phyloP scores from a whole-genome alignment of 2,329 filamentous ascomycete species.

The Amesomyces nigricolor region DNA sequence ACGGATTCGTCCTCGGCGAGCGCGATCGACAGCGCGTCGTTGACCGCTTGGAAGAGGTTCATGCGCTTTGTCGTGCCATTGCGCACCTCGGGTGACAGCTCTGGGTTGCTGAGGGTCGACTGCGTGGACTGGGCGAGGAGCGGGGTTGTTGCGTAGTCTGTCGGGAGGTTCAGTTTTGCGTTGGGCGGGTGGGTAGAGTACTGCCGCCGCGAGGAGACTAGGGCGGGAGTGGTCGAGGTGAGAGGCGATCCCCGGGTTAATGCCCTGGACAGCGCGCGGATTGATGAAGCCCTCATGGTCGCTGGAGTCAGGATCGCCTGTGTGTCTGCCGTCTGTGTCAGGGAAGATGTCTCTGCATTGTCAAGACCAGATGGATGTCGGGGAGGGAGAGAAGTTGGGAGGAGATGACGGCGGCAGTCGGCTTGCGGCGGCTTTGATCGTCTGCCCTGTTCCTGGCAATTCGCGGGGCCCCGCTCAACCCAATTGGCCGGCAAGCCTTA shows the following conservation, averaged over 20 bases:
- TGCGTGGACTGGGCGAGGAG: slow-evolving; percentile 76
- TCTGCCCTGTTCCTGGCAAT: slow-evolving; percentile 6
- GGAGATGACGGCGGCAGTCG: slow-evolving; percentile 19
- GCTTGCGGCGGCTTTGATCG: slow-evolving; percentile 27
- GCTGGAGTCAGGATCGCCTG: neutral
- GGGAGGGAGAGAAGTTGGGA: neutral
- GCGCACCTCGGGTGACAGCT: slow-evolving; percentile 61
- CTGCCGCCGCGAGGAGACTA: slow-evolving; percentile 8
- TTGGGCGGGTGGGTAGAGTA: slow-evolving; percentile 56
- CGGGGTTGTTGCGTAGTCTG: slow-evolving; percentile 79
- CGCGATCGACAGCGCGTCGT: slow-evolving; percentile 78
- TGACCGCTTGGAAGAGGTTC: slow-evolving; percentile 93
- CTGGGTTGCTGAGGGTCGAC: slow-evolving; percentile 62
- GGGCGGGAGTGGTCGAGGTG: neutral
- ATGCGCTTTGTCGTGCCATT: slow-evolving; percentile 73
- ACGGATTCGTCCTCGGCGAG: slow-evolving; percentile 79
- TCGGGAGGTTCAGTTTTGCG: slow-evolving; percentile 71
- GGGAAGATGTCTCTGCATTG: slow-evolving; percentile 5
- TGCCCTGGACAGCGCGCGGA: slow-evolving; percentile 16
- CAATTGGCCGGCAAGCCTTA: neutral
- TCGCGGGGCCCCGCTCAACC: slow-evolving; percentile 13
- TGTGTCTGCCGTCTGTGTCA: neutral
- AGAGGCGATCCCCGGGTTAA: slow-evolving; percentile 10
- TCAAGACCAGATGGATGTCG: neutral
- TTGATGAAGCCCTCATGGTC: slow-evolving; percentile 19